Base-by-base conservation (phyloP, 352 stramenopile species). In the Globisporangium abappressorium region DNA sequence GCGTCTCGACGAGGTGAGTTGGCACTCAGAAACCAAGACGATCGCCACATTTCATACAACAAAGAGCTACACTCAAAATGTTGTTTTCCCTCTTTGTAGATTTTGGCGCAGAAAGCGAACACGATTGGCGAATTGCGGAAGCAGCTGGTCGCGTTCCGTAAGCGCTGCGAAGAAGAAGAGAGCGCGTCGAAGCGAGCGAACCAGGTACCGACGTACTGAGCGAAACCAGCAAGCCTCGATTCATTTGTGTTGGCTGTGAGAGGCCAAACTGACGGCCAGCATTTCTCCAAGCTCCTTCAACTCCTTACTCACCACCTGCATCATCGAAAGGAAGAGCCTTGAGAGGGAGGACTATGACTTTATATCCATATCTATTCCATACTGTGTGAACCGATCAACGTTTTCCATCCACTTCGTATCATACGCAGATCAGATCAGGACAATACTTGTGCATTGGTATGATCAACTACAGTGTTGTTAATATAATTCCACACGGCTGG, bases 41-140 rank as follows among this genome's bases (percentile, higher is more conserved):
- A 3, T 47, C 1, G 14, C 43, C 5, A 51, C 11, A 12, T 2
- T 12, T 11, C 15, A 18, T 12, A 3, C 18, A 51, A 22, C 43
- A 22, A 51, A 22, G 15, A 22, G 15, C 18, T 51, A 9, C 1
- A 22, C 43, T n/a, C 0, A 51, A 22, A 43, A 51, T 22, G 7
- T 51, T 7, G 43, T 22, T 22, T 11, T 51, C 6, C 5, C 6
- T 51, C n/a, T n/a, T n/a, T 30, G 20, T n/a, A 95, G 77, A 99
- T 99, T 73, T 73, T 99, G 11, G 80, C 91, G 30, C 80, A 96
- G 30, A 99, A 99, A 74, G 88, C 88, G 56, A 68, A 90, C 12
- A 87, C 97, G 47, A 98, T 98, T 75, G 74, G 72, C 24, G 72
- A 73, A 46, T 73, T 99, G 26, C 78, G 90, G 69, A 79, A 84